phyloP scores from a whole-genome alignment of 1,139 yeast species.

The Yarrowia galli region DNA sequence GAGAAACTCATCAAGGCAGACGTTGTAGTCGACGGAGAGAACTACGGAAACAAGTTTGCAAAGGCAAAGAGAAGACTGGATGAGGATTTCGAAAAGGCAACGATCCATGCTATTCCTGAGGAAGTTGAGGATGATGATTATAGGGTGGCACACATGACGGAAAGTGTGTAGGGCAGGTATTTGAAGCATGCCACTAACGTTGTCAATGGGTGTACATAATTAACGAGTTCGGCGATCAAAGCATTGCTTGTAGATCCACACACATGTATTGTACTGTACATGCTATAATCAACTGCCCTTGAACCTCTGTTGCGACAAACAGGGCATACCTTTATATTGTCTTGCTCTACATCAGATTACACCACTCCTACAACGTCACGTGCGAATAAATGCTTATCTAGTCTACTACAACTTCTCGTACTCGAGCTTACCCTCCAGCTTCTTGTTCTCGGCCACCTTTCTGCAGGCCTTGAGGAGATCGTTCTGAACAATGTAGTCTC shows the following conservation, averaged over 20 bases:
- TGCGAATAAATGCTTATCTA: background rate
- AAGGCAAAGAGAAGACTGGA: constrained; percentile 59
- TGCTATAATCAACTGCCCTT: too few species aligned
- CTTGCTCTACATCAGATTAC: background rate
- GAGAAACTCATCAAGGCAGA: constrained; percentile 49
- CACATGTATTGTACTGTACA: too few species aligned
- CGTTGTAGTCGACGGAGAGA: constrained; percentile 62
- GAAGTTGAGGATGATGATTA: constrained; percentile 13
- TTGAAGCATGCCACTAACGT: too few species aligned
- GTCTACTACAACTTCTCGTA: constrained; percentile 75
- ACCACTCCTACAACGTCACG: background rate
- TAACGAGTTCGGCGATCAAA: too few species aligned
- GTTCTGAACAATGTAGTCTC: constrained; percentile 91
- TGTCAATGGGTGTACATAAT: too few species aligned
- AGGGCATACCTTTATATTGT: too few species aligned
- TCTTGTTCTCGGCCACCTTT: constrained; percentile 96
- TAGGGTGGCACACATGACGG: constrained; percentile 1
- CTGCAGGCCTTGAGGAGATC: constrained; percentile 98
- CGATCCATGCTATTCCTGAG: constrained; percentile 11
- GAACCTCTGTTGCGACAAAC: too few species aligned
- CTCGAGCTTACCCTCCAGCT: constrained; percentile 94
- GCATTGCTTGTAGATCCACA: too few species aligned
- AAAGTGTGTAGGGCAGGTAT: background rate
- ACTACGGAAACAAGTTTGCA: constrained; percentile 58
- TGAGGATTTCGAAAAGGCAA: constrained; percentile 52